A percentile compares a stretch with the other conserved stretches of the same genome.
Conservation (phyloP, 208 protist species). For the Acanthamoeba royreba region DNA sequence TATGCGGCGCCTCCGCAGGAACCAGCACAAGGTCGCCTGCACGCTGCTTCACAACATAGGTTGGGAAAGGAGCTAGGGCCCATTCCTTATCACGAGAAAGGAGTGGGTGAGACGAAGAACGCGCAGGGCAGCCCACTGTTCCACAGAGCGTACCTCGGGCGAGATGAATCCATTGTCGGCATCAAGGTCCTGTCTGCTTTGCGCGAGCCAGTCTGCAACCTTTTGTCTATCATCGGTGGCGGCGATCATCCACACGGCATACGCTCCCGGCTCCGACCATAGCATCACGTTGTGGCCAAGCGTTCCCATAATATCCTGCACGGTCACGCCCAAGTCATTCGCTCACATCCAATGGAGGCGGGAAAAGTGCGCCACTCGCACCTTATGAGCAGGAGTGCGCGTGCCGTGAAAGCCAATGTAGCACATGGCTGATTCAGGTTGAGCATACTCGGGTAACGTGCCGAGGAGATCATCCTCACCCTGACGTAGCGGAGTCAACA, state of each 20-base stretch:
- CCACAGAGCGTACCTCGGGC: not conserved
- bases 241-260: not conserved
- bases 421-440: constrained; percentile 10
- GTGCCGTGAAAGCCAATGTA: constrained; percentile 32
- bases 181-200: not conserved
- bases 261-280: not conserved
- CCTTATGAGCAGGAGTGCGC: constrained; percentile 7
- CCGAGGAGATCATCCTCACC: not conserved
- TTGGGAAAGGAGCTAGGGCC: not conserved
- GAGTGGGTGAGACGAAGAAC: not conserved
- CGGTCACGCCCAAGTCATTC: not conserved
- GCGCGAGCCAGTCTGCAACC: not conserved
- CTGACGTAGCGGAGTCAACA: not conserved
- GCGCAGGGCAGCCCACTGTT: not conserved
- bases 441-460: not conserved
- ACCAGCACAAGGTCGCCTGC: constrained; percentile 15
- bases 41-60: not conserved
- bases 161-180: constrained; percentile 10
- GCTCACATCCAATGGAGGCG: not conserved
- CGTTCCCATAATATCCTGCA: constrained; percentile 14
- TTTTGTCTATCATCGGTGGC: not conserved
- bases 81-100: not conserved
- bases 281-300: constrained; percentile 33
- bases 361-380: not conserved
- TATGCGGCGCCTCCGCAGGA: not conserved